phyloP scores from a whole-genome alignment of 2,329 filamentous ascomycete genomes.

The Diaporthe helianthi region DNA sequence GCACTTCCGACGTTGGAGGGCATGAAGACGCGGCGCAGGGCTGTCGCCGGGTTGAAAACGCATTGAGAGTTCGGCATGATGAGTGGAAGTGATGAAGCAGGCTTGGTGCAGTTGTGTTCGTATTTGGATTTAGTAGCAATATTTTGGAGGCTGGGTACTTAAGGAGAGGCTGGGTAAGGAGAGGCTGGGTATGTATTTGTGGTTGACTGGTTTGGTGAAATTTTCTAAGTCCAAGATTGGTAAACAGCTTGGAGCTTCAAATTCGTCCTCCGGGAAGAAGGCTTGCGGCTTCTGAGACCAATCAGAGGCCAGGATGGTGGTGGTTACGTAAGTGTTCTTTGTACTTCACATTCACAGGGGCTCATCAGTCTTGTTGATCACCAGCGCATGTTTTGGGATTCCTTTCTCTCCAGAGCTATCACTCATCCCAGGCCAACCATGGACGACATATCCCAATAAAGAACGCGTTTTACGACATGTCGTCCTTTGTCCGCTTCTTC shows the following conservation, averaged over 20 bases:
- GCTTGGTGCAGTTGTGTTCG: not conserved
- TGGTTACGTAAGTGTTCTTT: conserved; percentile 21
- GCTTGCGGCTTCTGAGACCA: conserved; percentile 25
- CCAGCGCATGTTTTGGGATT: not conserved
- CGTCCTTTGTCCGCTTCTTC: conserved; percentile 20
- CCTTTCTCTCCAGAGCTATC: not conserved
- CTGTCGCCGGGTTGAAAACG: conserved; percentile 52
- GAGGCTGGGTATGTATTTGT: not conserved
- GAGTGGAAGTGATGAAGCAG: not conserved
- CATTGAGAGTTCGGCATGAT: conserved; percentile 50
- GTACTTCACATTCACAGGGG: not conserved
- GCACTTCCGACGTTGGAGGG: conserved; percentile 41
- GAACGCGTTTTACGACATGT: conserved; percentile 5
- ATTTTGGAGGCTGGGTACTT: not conserved
- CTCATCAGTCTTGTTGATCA: not conserved
- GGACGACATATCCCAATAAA: not conserved
- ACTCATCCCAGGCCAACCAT: not conserved
- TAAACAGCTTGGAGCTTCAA: conserved; percentile 12
- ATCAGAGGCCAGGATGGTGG: not conserved
- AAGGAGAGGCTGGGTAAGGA: not conserved
- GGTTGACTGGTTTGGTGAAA: not conserved
- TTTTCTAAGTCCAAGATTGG: conserved; percentile 24
- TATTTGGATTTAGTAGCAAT: not conserved
- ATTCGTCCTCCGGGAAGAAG: conserved; percentile 28
- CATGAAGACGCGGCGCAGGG: conserved; percentile 57